Conservation (phyloP, 2,329 filamentous ascomycete genomes). For the Colletotrichum sp. region DNA sequence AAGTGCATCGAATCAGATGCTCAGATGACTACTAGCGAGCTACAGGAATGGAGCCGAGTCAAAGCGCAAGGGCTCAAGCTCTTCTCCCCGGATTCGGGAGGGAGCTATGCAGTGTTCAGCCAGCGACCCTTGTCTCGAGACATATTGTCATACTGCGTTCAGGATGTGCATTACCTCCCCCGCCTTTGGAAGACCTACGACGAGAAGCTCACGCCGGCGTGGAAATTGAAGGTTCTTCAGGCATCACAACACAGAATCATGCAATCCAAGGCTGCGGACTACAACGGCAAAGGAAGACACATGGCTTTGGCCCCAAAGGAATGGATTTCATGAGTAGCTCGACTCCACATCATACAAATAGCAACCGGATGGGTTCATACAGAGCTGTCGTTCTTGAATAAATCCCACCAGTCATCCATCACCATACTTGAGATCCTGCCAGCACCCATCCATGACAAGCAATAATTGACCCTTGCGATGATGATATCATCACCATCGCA, state of each 20-base stretch:
- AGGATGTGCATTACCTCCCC: slow-evolving; percentile 49
- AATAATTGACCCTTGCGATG: neutral
- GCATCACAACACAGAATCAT: slow-evolving; percentile 31
- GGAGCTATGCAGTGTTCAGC: slow-evolving; percentile 52
- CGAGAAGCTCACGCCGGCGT: slow-evolving; percentile 19
- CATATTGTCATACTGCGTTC: slow-evolving; percentile 48
- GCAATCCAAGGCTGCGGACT: slow-evolving; percentile 31
- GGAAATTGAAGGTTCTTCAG: slow-evolving; percentile 26
- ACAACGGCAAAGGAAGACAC: slow-evolving; percentile 28
- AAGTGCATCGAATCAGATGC: slow-evolving; percentile 35
- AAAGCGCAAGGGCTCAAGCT: slow-evolving; percentile 42
- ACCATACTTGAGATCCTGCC: neutral
- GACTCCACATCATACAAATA: neutral
- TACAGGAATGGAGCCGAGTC: slow-evolving; percentile 28
- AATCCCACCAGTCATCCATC: neutral
- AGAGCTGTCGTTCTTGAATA: too few species aligned
- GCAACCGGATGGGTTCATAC: neutral
- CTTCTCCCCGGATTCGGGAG: slow-evolving; percentile 46
- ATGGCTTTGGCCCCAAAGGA: slow-evolving; percentile 31
- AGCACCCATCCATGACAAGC: neutral
- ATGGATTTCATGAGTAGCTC: neutral
- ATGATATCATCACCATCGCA: neutral
- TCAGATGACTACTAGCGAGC: slow-evolving; percentile 13
- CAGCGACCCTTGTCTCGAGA: slow-evolving; percentile 43
- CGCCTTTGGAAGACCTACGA: slow-evolving; percentile 33